Evolutionary conservation across 805 yeast species (phyloP).

Genomic region (Metschnikowia amazonensis): DNA sequence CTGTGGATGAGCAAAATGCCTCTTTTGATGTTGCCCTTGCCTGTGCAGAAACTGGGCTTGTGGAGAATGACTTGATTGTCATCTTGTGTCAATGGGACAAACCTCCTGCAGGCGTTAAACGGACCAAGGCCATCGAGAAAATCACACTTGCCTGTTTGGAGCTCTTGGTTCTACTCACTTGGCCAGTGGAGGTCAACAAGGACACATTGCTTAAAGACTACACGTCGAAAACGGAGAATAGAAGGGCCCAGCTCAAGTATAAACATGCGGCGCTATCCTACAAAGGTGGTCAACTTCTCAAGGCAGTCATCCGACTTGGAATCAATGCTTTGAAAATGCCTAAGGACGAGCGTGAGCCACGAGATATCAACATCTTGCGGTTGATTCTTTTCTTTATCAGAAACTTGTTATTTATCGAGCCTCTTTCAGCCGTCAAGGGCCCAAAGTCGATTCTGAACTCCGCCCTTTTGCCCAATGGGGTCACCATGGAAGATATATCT

Average conservation of each 20-base stretch:
- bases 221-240: slow-evolving; percentile 55
- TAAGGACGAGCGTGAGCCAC: slow-evolving; percentile 53
- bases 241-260: slow-evolving; percentile 53
- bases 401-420: slow-evolving; percentile 75
- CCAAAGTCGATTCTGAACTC: slow-evolving; percentile 33
- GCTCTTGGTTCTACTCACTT: slow-evolving; percentile 74
- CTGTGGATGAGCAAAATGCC: slow-evolving; percentile 70
- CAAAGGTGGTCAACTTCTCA: slow-evolving; percentile 58
- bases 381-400: slow-evolving; percentile 71
- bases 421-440: slow-evolving; percentile 53
- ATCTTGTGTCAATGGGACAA: slow-evolving; percentile 73
- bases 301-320: slow-evolving; percentile 66
- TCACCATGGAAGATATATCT: slow-evolving; percentile 64
- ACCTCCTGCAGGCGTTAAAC: slow-evolving; percentile 24
- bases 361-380: slow-evolving; percentile 71
- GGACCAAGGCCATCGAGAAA: slow-evolving; percentile 42
- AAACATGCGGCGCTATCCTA: slow-evolving; percentile 62
- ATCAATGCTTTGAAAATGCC: slow-evolving; percentile 54
- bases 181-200: slow-evolving; percentile 72
- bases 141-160: slow-evolving; percentile 73
- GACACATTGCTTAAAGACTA: slow-evolving; percentile 43
- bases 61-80: slow-evolving; percentile 66
- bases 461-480: slow-evolving; percentile 52
- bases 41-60: slow-evolving; percentile 73
- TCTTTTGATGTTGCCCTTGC: slow-evolving; percentile 84